Base-by-base conservation (phyloP, 495 filamentous ascomycete genomes). In the Penicillium atrosanguineum region DNA sequence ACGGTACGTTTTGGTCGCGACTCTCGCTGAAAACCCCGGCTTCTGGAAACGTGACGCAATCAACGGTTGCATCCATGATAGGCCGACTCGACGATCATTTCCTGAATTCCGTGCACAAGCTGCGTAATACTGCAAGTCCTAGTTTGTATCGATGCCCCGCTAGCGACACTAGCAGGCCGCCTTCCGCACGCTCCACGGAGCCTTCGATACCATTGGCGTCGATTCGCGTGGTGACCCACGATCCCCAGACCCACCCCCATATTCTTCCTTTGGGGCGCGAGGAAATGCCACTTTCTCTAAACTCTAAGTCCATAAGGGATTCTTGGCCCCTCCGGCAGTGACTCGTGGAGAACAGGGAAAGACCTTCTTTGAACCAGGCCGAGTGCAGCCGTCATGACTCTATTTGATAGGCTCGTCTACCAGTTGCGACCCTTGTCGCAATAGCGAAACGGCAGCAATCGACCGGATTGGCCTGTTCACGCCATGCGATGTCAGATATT, bases 191-290 rank as follows among this genome's bases (percentile, higher is more conserved):
- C 23, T 38, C n/a, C 9, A 29, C 25, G 7, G 16, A 18, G 9
- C 34, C 5, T 28, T 49, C 18, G 4, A 43, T 36, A 12, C 40
- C 21, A 57, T 44, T 52, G 49, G 50, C 31, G 28, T 57, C 15
- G 31, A 48, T 55, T 50, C 50, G 50, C 50, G 34, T 57, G 41
- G 45, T 55, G 56, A 31, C 44, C 60, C 56, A 56, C 59, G 9
- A 3, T 18, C 52, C 28, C 18, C 18, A 50, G 31, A 46, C 40
- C 46, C 49, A 52, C 34, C 49, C 49, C 52, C 43, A 50, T 53
- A 48, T 41, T 43, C 53, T 49, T 50, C 51, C 37, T 51, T 12
- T 16, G 3, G n/a, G 14, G 34, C 8, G 43, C 12, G 15, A 25
- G 14, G 11, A 28, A 14, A 46, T 25, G 26, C 41, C 42, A 23